Conservation (phyloP, 805 yeast species). For the Saccharomycopsis babjevae region DNA sequence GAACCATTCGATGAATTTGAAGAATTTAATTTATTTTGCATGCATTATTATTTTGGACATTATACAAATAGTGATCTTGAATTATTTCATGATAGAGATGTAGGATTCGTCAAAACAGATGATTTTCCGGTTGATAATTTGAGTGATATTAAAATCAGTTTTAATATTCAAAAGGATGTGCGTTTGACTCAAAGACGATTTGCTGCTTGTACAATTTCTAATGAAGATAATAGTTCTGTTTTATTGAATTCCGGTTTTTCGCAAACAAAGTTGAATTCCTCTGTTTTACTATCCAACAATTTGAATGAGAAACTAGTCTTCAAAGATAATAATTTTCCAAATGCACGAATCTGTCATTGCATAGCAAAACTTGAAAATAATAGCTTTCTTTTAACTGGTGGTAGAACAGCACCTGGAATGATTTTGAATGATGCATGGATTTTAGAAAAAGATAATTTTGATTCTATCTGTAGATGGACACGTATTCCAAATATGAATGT, state of each 20-base stretch:
- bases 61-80: conserved; percentile 34
- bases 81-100: conserved; percentile 7
- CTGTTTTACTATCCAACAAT: conserved; percentile 8
- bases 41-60: conserved; percentile 62
- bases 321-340: conserved; percentile 7
- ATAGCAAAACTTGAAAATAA: conserved; percentile 28
- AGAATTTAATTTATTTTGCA: conserved; percentile 65
- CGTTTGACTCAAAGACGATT: conserved; percentile 30
- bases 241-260: conserved; percentile 34
- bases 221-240: conserved; percentile 16
- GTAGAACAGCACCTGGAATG: conserved; percentile 51
- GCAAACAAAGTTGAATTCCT: conserved; percentile 25
- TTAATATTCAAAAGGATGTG: not conserved
- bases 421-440: conserved; percentile 37
- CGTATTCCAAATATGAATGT: not conserved
- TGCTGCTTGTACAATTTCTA: conserved; percentile 27
- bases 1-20: conserved; percentile 82
- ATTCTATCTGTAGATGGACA: conserved; percentile 10
- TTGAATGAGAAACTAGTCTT: not conserved
- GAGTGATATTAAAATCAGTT: not conserved
- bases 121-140: not conserved
- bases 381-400: conserved; percentile 44
- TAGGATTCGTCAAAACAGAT: not conserved
- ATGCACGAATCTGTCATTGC: conserved; percentile 51
- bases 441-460: conserved; percentile 15